Evolutionary conservation across 805 yeast genomes (phyloP).

Genomic region (Grigorovia transvaalensis): DNA sequence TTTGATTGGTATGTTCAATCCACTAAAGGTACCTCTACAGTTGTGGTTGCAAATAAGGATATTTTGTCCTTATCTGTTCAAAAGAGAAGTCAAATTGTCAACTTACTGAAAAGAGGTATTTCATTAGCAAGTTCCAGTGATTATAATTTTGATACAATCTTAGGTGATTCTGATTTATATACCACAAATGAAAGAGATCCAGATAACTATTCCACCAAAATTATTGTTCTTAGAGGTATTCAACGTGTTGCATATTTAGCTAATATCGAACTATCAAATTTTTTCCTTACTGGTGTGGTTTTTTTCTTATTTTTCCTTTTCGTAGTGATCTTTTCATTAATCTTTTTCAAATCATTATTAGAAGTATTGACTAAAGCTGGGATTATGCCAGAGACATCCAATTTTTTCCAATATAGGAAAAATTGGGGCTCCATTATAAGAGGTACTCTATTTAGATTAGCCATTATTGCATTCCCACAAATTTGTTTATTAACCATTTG

Average conservation of each 20-base stretch:
- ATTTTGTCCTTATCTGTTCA: constrained; percentile 79
- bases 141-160: constrained; percentile 39
- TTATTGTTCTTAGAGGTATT: constrained; percentile 79
- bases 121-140: constrained; percentile 25
- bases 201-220: constrained; percentile 48
- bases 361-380: constrained; percentile 53
- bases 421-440: constrained; percentile 81
- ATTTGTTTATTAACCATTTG: constrained; percentile 71
- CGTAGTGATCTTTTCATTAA: constrained; percentile 44
- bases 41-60: constrained; percentile 53
- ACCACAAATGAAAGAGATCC: constrained; percentile 62
- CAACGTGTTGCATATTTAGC: constrained; percentile 84
- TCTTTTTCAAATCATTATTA: constrained; percentile 56
- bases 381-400: constrained; percentile 43
- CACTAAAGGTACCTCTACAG: constrained; percentile 84
- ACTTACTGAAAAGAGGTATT: constrained; percentile 30
- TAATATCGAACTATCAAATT: constrained; percentile 72
- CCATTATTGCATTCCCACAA: constrained; percentile 82
- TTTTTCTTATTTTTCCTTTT: constrained; percentile 73
- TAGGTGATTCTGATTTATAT: constrained; percentile 44
- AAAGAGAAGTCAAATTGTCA: constrained; percentile 27
- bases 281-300: constrained; percentile 78
- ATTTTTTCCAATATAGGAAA: constrained; percentile 64
- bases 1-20: constrained; percentile 92
- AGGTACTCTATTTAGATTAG: constrained; percentile 78